Evolutionary conservation across 176 grass and related monocot species (phyloP), one percentile per base, ranked within the genome.

Genomic region (Juncus inflexus): DNA sequence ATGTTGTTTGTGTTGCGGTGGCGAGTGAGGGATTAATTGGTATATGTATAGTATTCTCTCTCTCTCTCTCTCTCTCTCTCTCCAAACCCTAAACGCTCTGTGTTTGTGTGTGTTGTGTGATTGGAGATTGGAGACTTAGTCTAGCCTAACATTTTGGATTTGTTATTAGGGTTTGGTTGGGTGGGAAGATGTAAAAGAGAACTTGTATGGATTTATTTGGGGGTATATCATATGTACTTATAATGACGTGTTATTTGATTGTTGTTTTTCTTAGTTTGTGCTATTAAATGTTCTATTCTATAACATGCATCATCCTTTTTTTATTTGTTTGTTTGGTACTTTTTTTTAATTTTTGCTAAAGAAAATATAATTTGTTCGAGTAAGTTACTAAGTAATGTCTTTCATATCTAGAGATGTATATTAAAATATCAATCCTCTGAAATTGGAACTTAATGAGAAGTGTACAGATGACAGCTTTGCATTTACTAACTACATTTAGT

Each of bases 1-100:
- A 62, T 55, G 79, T 51, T 74, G 74, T 73, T 82, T 65, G 63
- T 78, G 66, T 40, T 74, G 82, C 9, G 50, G 70, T 2, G 16
- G 82, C 56, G 67, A 67, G 12, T 15, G 39, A 59, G 38, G 67
- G 67, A 42, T 43, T 15, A 12, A 47, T 42, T 41, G 58, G 58
- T 28, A 43, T 12, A 59, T 71, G 67, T 71, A 71, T 71, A 71
- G 55, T 55, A 40, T 58, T 71, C 37, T 56, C 37, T 58, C 13
- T 4, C 57, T 8, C 13, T 71, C 19, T 28, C 19, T 28, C 19
- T 28, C 19, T 28, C 19, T 28, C 19, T 28, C 19, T 28, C 19
- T 28, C 19, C 1, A 28, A 28, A 28, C 19, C 19, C 19, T 28
- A 28, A 28, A 0, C 19, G 19, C 0, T 28, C 0, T 28, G 19